phyloP scores from a whole-genome alignment of 257 asterid genomes.

The Voacanga thouarsii region DNA sequence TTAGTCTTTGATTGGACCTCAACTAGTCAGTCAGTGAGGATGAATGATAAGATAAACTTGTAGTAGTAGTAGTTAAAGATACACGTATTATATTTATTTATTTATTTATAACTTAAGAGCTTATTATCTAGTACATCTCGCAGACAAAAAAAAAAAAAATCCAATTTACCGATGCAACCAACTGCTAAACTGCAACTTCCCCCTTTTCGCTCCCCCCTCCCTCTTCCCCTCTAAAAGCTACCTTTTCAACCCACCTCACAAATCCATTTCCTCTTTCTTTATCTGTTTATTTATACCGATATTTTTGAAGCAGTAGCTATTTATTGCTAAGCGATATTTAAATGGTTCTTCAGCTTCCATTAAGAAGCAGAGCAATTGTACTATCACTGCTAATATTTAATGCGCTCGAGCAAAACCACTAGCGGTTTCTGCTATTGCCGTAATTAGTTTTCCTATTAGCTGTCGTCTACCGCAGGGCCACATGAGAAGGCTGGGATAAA shows the following conservation, averaged over 20 bases:
- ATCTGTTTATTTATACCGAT: not conserved
- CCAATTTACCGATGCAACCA: not conserved
- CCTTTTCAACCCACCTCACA: not conserved
- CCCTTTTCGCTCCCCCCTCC: constrained; percentile 5
- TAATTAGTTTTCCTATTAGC: not conserved
- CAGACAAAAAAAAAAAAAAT: not conserved
- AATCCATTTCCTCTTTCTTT: not conserved
- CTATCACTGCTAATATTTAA: not conserved
- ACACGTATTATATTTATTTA: no score
- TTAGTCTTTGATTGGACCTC: no score
- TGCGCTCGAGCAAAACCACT: constrained; percentile 7
- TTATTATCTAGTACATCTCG: not conserved
- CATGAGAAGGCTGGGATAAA: constrained; percentile 10
- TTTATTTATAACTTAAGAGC: no score
- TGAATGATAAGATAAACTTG: no score
- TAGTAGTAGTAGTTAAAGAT: no score
- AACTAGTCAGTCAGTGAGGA: no score
- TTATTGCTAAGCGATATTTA: not conserved
- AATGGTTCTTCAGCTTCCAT: not conserved
- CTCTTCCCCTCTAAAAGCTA: not conserved
- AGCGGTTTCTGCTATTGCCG: not conserved
- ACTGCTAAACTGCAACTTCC: constrained; percentile 21
- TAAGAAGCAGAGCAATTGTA: not conserved
- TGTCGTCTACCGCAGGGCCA: not conserved
- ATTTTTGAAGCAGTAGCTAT: not conserved